phyloP scores from a whole-genome alignment of 2,329 filamentous ascomycete genomes.

The Albifimbria verrucaria region DNA sequence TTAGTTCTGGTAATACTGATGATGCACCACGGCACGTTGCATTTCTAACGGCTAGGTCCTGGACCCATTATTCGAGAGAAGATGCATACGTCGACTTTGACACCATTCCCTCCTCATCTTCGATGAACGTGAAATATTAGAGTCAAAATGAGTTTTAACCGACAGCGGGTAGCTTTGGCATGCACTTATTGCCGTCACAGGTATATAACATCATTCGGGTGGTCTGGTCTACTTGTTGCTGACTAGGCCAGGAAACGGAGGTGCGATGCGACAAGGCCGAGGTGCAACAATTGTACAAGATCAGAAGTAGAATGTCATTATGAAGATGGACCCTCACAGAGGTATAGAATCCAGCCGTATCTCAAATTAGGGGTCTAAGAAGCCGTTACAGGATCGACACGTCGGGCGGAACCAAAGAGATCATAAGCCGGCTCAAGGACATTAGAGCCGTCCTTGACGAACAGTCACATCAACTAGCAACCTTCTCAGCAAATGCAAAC shows the following conservation, averaged over 20 bases:
- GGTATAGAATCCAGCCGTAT: slow-evolving; percentile 9
- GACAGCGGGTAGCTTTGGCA: slow-evolving; percentile 23
- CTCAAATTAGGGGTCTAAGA: background rate
- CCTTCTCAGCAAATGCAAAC: slow-evolving; percentile 5
- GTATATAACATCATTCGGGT: slow-evolving; percentile 11
- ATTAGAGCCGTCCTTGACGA: slow-evolving; percentile 19
- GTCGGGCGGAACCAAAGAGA: slow-evolving; percentile 23
- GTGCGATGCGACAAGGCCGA: slow-evolving; percentile 22
- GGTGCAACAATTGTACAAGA: slow-evolving; percentile 21
- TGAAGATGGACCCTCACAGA: slow-evolving; percentile 23
- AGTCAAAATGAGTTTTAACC: slow-evolving; percentile 27
- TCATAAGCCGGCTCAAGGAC: slow-evolving; percentile 20
- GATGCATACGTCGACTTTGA: no score
- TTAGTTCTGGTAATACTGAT: no score
- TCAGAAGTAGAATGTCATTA: slow-evolving; percentile 22
- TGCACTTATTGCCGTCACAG: slow-evolving; percentile 24
- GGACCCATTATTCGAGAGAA: no score
- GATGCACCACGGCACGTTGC: no score
- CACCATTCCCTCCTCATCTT: no score
- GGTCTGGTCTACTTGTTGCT: background rate
- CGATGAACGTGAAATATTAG: no score
- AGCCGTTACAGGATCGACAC: slow-evolving; percentile 20
- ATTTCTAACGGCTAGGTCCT: no score
- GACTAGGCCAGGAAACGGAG: slow-evolving; percentile 19
- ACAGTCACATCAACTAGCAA: slow-evolving; percentile 14